A percentile compares a stretch with the other conserved stretches of the same genome.
Evolutionary conservation across 148 eudicot species (phyloP).

Genomic region (Amaranthus hypochondriacus): DNA sequence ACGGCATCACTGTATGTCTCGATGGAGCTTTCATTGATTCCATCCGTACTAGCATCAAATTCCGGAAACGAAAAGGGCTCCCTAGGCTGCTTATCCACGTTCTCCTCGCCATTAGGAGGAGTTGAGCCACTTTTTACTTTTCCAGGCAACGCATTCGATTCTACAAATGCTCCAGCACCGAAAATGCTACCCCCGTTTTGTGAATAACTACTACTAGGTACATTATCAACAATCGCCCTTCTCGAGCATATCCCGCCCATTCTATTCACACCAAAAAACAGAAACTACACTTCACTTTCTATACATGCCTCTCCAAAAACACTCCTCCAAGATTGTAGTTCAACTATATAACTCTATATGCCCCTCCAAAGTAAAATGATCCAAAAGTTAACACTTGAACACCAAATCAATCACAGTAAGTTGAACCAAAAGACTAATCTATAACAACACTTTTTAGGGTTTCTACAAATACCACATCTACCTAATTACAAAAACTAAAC

Average conservation of each 20-base stretch:
- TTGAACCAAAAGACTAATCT: slow-evolving; percentile 20
- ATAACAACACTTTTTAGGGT: not conserved
- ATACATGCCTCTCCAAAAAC: slow-evolving; percentile 18
- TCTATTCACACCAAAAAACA: slow-evolving; percentile 17
- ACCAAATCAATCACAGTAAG: slow-evolving; percentile 15
- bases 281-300: slow-evolving; percentile 27
- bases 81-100: slow-evolving; percentile 33
- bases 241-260: slow-evolving; percentile 97
- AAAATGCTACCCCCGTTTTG: slow-evolving; percentile 49
- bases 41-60: slow-evolving; percentile 28
- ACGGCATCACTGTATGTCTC: slow-evolving; percentile 37
- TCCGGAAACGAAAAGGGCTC: slow-evolving; percentile 73
- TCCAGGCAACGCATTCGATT: slow-evolving; percentile 35
- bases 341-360: not conserved
- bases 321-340: slow-evolving; percentile 13
- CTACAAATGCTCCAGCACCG: slow-evolving; percentile 43
- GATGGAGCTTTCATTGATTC: slow-evolving; percentile 22
- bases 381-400: not conserved
- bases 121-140: slow-evolving; percentile 27
- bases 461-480: slow-evolving; percentile 5
- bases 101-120: slow-evolving; percentile 29
- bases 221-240: slow-evolving; percentile 64
- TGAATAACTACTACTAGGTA: slow-evolving; percentile 40
- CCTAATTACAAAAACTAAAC: slow-evolving; percentile 14
- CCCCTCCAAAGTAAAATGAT: not conserved